Evolutionary conservation across 192 early-diverging fungal genomes (phyloP).

Genomic region (Backusella circina): DNA sequence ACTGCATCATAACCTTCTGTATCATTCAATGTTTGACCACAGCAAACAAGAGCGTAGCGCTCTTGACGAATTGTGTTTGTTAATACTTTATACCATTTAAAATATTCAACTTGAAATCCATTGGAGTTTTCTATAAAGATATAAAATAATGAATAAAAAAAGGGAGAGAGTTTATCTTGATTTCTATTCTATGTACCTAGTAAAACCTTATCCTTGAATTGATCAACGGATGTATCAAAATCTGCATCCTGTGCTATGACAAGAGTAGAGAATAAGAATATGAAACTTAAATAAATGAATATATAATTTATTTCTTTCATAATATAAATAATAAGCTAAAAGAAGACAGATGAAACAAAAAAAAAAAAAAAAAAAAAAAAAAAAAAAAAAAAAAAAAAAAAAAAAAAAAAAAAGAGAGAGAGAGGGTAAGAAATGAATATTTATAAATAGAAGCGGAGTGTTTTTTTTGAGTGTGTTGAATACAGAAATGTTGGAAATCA

Average conservation of each 20-base stretch:
- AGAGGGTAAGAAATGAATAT: not conserved
- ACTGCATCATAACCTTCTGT: constrained; percentile 1
- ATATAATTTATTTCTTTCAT: not conserved
- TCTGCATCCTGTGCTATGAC: not conserved
- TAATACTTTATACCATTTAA: constrained; percentile 15
- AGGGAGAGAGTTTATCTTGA: not conserved
- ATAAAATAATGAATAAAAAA: not conserved
- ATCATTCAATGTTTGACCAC: not conserved
- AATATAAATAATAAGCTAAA: not conserved
- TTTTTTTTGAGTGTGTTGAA: not conserved
- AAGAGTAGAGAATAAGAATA: not conserved
- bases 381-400: too few species aligned
- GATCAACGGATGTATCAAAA: not conserved
- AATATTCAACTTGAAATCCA: constrained; percentile 1
- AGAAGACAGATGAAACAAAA: not conserved
- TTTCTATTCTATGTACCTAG: not conserved
- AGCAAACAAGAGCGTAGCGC: constrained; percentile 8
- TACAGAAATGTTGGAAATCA: not conserved
- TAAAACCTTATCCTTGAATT: not conserved
- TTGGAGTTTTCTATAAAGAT: not conserved
- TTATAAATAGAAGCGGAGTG: not conserved
- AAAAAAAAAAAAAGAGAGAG: too few species aligned
- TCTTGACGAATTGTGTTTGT: constrained; percentile 4
- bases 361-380: too few species aligned
- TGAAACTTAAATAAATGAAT: not conserved